Evolutionary conservation across 2,329 filamentous ascomycete genomes (phyloP).

Genomic region (Neonectria ditissima): DNA sequence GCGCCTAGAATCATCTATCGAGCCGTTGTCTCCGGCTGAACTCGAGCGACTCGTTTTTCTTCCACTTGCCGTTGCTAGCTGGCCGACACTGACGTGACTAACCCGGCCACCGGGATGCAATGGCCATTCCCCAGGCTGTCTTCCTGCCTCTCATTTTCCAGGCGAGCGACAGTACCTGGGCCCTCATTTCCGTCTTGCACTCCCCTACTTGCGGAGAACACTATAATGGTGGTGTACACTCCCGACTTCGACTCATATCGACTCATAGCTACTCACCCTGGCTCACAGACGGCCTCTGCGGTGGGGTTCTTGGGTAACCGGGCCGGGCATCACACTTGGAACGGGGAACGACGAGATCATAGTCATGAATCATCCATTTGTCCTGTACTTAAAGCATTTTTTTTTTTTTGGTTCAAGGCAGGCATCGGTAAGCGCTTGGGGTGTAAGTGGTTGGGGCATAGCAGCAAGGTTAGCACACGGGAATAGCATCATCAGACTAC

Average conservation of each 20-base stretch:
- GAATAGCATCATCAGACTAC: constrained; percentile 19
- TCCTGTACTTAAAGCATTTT: background rate
- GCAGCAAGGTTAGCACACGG: background rate
- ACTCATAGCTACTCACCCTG: constrained; percentile 17
- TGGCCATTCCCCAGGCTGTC: background rate
- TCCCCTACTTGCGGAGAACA: background rate
- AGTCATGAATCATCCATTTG: background rate
- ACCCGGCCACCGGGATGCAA: constrained; percentile 8
- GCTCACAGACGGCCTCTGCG: constrained; percentile 7
- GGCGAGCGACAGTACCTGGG: background rate
- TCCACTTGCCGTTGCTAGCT: constrained; percentile 37
- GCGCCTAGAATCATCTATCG: background rate
- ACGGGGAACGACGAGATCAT: background rate
- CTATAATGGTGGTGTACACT: no score
- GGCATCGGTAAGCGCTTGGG: background rate
- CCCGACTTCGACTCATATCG: constrained; percentile 3
- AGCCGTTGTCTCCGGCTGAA: background rate
- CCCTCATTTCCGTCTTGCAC: background rate
- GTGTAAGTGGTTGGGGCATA: constrained; percentile 1
- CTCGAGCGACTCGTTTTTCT: background rate
- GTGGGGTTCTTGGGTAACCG: background rate
- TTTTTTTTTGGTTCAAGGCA: background rate
- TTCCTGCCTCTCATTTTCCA: constrained; percentile 1
- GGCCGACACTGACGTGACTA: constrained; percentile 30
- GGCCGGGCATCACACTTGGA: background rate